Percentiles rank a stretch among this genome's conserved stretches.
These are phyloP conservation scores for Pseudocohnilembus persalinus DNA, from an alignment of 169 alveolate genomes.

Conservation along the genomic window DNA sequence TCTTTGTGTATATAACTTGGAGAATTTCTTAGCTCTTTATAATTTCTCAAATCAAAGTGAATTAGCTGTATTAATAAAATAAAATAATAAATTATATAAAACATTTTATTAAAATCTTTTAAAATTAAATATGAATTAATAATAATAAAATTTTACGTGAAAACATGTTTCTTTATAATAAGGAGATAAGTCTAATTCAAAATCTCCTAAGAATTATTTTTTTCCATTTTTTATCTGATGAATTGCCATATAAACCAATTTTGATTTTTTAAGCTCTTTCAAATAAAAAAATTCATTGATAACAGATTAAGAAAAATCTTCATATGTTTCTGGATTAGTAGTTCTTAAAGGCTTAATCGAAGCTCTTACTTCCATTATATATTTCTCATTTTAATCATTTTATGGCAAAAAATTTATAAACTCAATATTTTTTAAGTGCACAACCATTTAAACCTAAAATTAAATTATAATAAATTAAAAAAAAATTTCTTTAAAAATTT, in stretches of 20 bases:
- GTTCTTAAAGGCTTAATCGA: slow-evolving; percentile 6
- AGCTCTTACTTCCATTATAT: slow-evolving; percentile 21
- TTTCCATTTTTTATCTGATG: slow-evolving; percentile 21
- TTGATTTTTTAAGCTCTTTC: slow-evolving; percentile 12
- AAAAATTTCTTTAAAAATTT: too few relatives aligned
- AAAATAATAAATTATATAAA: too few relatives aligned
- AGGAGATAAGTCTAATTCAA: slow-evolving; percentile 25
- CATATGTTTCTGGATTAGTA: slow-evolving; percentile 21
- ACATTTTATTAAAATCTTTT: not conserved
- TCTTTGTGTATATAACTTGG: slow-evolving; percentile 21
- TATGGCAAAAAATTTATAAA: slow-evolving; percentile 23
- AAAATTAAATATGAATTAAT: too few relatives aligned
- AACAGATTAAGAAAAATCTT: slow-evolving; percentile 18
- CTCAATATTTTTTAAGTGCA: slow-evolving; percentile 6
- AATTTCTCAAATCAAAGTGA: slow-evolving; percentile 18
- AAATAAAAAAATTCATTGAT: slow-evolving; percentile 25
- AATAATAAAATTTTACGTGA: not conserved
- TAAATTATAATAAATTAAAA: too few relatives aligned
- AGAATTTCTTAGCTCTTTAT: slow-evolving; percentile 3
- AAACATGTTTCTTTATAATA: slow-evolving; percentile 6
- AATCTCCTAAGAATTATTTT: slow-evolving; percentile 19
- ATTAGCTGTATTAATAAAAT: not conserved
- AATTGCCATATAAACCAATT: slow-evolving; percentile 16
- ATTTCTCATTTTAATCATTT: slow-evolving; percentile 11
- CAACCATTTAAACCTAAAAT: not conserved